Evolutionary conservation across 2,329 filamentous ascomycete genomes (phyloP), one percentile per base, ranked within the genome.

Genomic region (Cladosporium sp.): DNA sequence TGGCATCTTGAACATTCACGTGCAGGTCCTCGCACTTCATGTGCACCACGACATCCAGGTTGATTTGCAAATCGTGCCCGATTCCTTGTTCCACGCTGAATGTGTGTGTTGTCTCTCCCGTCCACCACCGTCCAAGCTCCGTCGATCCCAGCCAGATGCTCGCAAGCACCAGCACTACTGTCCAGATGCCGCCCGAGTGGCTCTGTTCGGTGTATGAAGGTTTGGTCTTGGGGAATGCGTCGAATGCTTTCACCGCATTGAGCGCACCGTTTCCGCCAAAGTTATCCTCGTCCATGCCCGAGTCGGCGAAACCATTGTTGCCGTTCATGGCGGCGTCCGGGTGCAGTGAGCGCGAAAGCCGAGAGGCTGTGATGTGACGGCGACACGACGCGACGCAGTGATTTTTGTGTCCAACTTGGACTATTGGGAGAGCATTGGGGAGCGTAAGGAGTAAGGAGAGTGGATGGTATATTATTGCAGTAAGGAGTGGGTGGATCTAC

Each of bases 181-280:
- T 98, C 91, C 93, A 97, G 81, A 96, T 93, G 68, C 94, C 94
- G 74, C 95, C 96, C 73, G 91, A 90, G 44, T 90, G 86, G 35
- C 92, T 96, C 70, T 89, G 87, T 56, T 91, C 89, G 64, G 95
- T 89, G 80, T 97, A 99, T 75, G 94, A 92, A 18, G 93, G 88
- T 82, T 98, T 98, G 63, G 94, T 92, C 84, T 99, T 98, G 71
- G 95, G 94, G 78, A 99, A 99, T 70, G 93, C 94, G 83, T 99
- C 95, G 80, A 99, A 99, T 67, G 94, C 93, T 79, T 89, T 89
- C 74, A 96, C 80, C 65, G 84, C 78, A 62, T 77, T 79, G 66
- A 84, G 73, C 65, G 86, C 84, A 65, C 83, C 84, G 76, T 89
- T 89, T 72, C 91, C 89, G 74, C 87, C 91, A 81, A 97, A 97